phyloP scores from a whole-genome alignment of 1,284 basidiomycete species.

The Austroboletus novae-zelandiae region DNA sequence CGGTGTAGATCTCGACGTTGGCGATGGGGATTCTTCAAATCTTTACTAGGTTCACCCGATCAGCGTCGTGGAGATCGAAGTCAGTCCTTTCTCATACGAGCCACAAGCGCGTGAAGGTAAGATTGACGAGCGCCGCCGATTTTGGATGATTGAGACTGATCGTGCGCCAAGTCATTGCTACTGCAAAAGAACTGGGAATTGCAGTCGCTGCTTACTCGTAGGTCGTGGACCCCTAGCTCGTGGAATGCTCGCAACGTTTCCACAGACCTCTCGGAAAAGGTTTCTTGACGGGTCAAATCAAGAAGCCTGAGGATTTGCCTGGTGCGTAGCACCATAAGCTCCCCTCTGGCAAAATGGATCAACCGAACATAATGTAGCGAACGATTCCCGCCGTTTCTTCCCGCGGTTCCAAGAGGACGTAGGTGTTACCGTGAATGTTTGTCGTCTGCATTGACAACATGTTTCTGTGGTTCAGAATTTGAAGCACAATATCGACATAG shows the following conservation, averaged over 20 bases:
- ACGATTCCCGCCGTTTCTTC: constrained; percentile 22
- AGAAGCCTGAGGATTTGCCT: constrained; percentile 45
- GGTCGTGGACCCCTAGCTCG: constrained; percentile 8
- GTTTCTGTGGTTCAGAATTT: constrained; percentile 36
- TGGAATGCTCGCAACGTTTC: background rate
- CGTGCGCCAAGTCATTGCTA: constrained; percentile 37
- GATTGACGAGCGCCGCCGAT: background rate
- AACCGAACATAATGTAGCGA: constrained; percentile 12
- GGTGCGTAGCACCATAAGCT: constrained; percentile 9
- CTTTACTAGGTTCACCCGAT: constrained; percentile 42
- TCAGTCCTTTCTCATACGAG: constrained; percentile 49
- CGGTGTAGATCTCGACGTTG: no score
- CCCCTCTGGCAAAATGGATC: background rate
- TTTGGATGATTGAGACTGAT: constrained; percentile 10
- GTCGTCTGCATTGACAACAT: background rate
- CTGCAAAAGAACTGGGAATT: constrained; percentile 45
- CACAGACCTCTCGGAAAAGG: constrained; percentile 55
- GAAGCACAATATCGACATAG: constrained; percentile 51
- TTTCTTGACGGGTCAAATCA: constrained; percentile 52
- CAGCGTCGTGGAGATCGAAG: constrained; percentile 50
- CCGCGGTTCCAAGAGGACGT: constrained; percentile 32
- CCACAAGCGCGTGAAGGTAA: constrained; percentile 40
- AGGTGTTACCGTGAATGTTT: constrained; percentile 1
- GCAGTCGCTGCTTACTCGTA: constrained; percentile 57
- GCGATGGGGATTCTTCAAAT: no score